Base-by-base conservation (phyloP, 163 green algal species). In the Scenedesmus sp. region DNA sequence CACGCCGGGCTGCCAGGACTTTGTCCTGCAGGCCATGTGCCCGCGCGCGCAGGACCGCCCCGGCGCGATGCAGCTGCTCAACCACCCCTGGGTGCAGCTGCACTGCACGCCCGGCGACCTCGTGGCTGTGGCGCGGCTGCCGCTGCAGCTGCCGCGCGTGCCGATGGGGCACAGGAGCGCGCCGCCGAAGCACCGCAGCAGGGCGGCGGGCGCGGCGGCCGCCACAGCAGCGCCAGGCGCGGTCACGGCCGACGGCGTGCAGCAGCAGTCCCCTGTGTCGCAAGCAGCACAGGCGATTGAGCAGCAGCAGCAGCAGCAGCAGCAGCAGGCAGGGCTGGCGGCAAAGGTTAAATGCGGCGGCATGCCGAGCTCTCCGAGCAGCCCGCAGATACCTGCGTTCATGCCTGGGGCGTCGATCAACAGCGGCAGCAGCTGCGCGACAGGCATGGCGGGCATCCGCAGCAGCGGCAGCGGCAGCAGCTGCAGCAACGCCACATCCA, bases 1-100 rank as follows among this genome's bases (percentile, higher is more conserved):
- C 42, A 85, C 82, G 26, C 44, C 85, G 20, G 88, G 89, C 16
- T 93, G 91, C 88, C 56, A 76, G 72, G 91, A 94, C 42, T 94
- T 93, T 76, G 81, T 94, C 33, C 33, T 73, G 35, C 35, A 92
- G 83, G 82, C 76, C 35, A 82, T 92, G 70, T 73, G 44, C 46
- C 72, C 70, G 10, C 15, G 24, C 26, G 35, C 76, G 15, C 51
- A 42, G 16, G 89, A 87, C 43, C 35, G 89, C 40, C 83, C 89
- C 18, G 26, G 42, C 18, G 89, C 89, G 13, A 22, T 90, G 72
- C 30, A 81, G 89, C 73, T 92, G 89, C 83, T 92, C 0, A 81
- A 59, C 20, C 89, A 92, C 73, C 72, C 81, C 1, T 92, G 89
- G 89, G 73, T 90, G 37, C 46, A 82, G 42, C 26, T 70, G 61